Conservation (phyloP, 257 asterid genomes). For the Eucommia ulmoides region DNA sequence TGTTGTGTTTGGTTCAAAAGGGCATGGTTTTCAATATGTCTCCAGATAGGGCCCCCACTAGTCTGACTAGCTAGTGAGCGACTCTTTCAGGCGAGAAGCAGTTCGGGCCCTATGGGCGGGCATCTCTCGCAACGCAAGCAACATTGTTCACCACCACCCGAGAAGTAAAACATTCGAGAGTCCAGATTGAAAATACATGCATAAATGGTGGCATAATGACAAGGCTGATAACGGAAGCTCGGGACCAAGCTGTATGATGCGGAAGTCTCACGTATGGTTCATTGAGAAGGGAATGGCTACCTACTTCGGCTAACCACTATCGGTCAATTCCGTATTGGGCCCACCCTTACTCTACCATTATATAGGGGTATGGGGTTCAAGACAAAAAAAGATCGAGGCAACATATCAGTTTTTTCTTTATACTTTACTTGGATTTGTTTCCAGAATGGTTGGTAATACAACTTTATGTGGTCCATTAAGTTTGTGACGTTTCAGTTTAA, state of each 20-base stretch:
- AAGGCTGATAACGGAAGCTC: background rate
- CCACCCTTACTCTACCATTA: conserved; percentile 1
- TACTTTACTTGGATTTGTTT: background rate
- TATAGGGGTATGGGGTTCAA: conserved; percentile 1
- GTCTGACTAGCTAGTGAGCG: too few species aligned
- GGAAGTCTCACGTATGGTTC: conserved; percentile 1
- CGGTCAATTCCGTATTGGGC: background rate
- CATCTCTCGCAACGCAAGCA: too few species aligned
- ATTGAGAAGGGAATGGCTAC: background rate
- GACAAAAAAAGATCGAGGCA: conserved; percentile 1
- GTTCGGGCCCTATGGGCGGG: too few species aligned
- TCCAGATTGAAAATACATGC: background rate
- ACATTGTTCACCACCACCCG: too few species aligned
- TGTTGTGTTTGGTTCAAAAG: too few species aligned
- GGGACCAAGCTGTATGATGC: background rate
- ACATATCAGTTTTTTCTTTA: background rate
- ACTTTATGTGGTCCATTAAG: too few species aligned
- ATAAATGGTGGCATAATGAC: background rate
- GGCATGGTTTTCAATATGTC: too few species aligned
- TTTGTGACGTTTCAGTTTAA: too few species aligned
- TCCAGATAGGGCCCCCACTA: too few species aligned
- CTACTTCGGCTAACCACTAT: background rate
- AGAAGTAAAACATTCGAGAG: background rate
- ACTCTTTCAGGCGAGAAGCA: too few species aligned
- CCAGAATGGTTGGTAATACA: too few species aligned